Evolutionary conservation across 345 rosid species (phyloP).

Genomic region (Aquilaria sinensis): DNA sequence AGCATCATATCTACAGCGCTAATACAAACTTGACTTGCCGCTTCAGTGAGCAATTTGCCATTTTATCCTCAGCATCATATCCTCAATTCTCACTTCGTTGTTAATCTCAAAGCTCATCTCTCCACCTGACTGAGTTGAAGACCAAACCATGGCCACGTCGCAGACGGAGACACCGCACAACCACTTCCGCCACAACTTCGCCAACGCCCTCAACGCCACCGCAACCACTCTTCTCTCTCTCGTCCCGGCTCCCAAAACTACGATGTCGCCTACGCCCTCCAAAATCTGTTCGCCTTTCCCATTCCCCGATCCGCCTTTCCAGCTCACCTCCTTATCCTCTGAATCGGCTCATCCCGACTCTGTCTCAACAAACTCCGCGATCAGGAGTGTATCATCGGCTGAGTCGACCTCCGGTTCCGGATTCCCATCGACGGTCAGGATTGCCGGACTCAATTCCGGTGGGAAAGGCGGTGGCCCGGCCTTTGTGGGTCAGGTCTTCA

Average conservation of each 20-base stretch:
- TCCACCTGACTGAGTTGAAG: neutral
- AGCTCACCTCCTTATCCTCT: constrained; percentile 17
- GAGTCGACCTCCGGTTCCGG: constrained; percentile 50
- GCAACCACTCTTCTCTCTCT: constrained; percentile 37
- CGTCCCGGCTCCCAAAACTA: constrained; percentile 25
- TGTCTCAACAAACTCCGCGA: constrained; percentile 39
- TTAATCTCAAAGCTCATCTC: neutral
- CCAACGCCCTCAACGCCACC: constrained; percentile 38
- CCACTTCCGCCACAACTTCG: constrained; percentile 29
- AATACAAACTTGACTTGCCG: too few relatives aligned
- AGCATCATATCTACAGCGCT: too few relatives aligned
- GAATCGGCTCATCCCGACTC: constrained; percentile 37
- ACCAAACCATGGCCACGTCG: constrained; percentile 27
- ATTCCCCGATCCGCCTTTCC: constrained; percentile 29
- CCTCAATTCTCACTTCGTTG: too few relatives aligned
- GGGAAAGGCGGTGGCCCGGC: constrained; percentile 87
- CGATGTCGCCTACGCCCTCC: constrained; percentile 32
- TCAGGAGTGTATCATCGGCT: constrained; percentile 36
- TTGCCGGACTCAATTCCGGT: constrained; percentile 55
- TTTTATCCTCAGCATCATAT: too few relatives aligned
- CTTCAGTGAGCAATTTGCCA: too few relatives aligned
- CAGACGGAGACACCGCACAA: constrained; percentile 30
- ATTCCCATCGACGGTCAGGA: constrained; percentile 75
- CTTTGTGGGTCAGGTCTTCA: constrained; percentile 93
- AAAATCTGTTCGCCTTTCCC: constrained; percentile 47